Evolutionary conservation across 2,329 filamentous ascomycete genomes (phyloP), one percentile per base, ranked within the genome.

Genomic region (Fulvia fulva): DNA sequence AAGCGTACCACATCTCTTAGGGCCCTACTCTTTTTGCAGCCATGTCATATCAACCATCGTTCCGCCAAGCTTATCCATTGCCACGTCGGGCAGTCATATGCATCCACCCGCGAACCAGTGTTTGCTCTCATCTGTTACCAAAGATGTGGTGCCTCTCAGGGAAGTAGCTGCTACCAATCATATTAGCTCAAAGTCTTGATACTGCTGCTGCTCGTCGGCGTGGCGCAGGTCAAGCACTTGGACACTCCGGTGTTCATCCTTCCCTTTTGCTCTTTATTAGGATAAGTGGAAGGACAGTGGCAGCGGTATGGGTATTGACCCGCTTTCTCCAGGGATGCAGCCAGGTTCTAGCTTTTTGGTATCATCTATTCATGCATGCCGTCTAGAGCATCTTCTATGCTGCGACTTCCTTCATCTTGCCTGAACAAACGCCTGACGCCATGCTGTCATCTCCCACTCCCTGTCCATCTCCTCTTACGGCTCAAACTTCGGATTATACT

Each of bases 401-500:
- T n/a, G n/a, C n/a, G n/a, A n/a, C n/a, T n/a, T n/a, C n/a, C n/a
- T n/a, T n/a, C n/a, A n/a, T n/a, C n/a, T n/a, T n/a, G n/a, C n/a
- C n/a, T n/a, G n/a, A n/a, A n/a, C 22, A 37, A 41, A 19, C 16
- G 21, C 30, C 37, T n/a, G 19, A 44, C 26, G 52, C 26, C 52
- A 16, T 32, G 23, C 30, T 19, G 22, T 14, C 49, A n/a, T 23
- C 1, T 26, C 16, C 14, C 44, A 8, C 14, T 28, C 7, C 19
- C 9, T 32, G 14, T 16, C 26, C 23, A 7, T 12, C 23, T 32
- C 5, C 23, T 14, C 45, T 74, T 74, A 84, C 61, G 82, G 80
- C 61, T 86, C 81, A 62, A 91, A 90, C 80, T 93, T 96, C 32
- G 92, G 83, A 65, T 85, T 87, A 76, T 94, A 97, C 77, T 96